phyloP scores from a whole-genome alignment of 106 monocot species.

The Narthecium ossifragum region DNA sequence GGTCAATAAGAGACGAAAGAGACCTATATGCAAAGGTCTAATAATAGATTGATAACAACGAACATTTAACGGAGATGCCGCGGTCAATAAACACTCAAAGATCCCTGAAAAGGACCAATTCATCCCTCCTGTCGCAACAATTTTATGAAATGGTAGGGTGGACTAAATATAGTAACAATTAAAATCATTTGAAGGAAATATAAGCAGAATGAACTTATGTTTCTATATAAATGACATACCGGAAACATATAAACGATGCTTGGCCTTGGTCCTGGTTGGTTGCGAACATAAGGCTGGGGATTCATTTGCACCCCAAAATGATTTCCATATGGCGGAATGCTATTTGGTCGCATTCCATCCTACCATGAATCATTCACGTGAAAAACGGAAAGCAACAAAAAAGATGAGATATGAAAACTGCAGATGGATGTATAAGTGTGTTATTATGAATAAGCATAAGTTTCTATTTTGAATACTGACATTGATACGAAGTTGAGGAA shows the following conservation, averaged over 20 bases:
- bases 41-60: too few relatives aligned
- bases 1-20: background rate
- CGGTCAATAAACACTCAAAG: too few relatives aligned
- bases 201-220: too few relatives aligned
- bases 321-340: background rate
- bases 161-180: too few relatives aligned
- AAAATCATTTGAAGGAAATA: too few relatives aligned
- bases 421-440: too few relatives aligned
- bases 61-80: too few relatives aligned
- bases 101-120: too few relatives aligned
- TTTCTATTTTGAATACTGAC: conserved; percentile 1
- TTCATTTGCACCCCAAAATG: background rate
- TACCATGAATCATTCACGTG: background rate
- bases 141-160: too few relatives aligned
- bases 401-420: too few relatives aligned
- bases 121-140: too few relatives aligned
- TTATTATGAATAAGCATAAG: background rate
- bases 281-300: conserved; percentile 6
- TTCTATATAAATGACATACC: conserved; percentile 17
- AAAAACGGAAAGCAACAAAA: background rate
- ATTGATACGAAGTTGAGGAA: conserved; percentile 1
- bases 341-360: background rate
- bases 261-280: conserved; percentile 30
- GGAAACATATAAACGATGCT: conserved; percentile 59
- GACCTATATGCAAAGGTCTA: too few relatives aligned